A percentile compares a stretch with the other conserved stretches of the same genome.
Evolutionary conservation across 2,329 filamentous ascomycete species (phyloP).

Genomic region (Claviceps paspali): DNA sequence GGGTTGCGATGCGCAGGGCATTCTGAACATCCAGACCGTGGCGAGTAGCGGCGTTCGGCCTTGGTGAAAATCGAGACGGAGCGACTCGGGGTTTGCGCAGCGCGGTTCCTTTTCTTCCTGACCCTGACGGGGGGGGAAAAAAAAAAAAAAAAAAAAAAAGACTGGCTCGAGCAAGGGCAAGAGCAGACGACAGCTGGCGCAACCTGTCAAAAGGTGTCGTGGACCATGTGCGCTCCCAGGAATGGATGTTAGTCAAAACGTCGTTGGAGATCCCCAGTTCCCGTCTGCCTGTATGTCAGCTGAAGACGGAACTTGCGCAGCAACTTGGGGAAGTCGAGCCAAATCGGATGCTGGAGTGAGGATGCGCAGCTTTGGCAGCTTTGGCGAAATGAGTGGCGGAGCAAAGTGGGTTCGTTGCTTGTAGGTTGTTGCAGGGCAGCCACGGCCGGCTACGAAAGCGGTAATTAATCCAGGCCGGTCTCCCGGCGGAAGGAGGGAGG

Average conservation of each 20-base stretch:
- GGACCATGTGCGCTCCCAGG: not conserved
- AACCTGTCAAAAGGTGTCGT: not conserved
- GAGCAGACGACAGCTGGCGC: too few species aligned
- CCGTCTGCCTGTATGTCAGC: not conserved
- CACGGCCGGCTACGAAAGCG: too few species aligned
- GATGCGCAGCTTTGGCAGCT: not conserved
- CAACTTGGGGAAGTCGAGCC: not conserved
- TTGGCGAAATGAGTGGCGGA: slow-evolving; percentile 7
- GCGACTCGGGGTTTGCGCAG: not conserved
- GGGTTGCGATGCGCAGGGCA: slow-evolving; percentile 32
- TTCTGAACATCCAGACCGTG: slow-evolving; percentile 5
- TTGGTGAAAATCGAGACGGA: not conserved
- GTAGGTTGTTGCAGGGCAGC: slow-evolving; percentile 3
- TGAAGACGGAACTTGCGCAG: not conserved
- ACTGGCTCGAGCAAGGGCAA: too few species aligned
- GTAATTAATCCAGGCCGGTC: too few species aligned
- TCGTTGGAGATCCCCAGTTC: not conserved
- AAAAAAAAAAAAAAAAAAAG: too few species aligned
- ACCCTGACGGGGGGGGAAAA: too few species aligned
- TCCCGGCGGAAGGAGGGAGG: too few species aligned
- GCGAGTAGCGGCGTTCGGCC: not conserved
- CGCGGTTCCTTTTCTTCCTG: too few species aligned
- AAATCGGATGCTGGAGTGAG: not conserved
- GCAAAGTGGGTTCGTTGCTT: slow-evolving; percentile 2
- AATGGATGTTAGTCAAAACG: too few species aligned